These are phyloP conservation scores for Arctium lappa DNA, from an alignment of 129 eudicot species.

Conservation along the genomic window DNA sequence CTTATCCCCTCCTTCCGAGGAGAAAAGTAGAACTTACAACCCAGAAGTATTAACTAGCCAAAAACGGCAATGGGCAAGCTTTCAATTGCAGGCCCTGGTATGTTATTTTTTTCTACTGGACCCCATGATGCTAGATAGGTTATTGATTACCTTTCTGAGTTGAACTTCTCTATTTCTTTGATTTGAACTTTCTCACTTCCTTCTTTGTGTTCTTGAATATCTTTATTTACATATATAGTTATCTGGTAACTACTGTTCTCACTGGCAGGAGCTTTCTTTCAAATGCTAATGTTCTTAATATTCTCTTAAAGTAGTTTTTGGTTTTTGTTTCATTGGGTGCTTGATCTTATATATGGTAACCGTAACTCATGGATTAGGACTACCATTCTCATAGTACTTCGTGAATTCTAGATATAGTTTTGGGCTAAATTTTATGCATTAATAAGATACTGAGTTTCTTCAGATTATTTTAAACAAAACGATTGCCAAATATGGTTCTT, in stretches of 20 bases:
- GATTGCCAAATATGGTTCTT: background rate
- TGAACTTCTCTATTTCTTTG: background rate
- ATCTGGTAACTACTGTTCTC: background rate
- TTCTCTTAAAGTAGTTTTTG: background rate
- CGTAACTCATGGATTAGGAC: background rate
- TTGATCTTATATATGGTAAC: background rate
- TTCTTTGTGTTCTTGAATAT: background rate
- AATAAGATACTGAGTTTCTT: background rate
- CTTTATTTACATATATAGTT: background rate
- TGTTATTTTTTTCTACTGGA: conserved; percentile 12
- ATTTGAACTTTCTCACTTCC: background rate
- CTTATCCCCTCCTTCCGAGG: conserved; percentile 67
- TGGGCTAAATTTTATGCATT: background rate
- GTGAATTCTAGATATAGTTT: background rate
- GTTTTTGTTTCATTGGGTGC: background rate
- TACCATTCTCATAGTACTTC: background rate
- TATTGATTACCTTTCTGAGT: background rate
- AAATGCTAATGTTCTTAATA: background rate
- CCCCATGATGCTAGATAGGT: background rate
- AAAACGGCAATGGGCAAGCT: conserved; percentile 99
- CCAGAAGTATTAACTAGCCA: conserved; percentile 96
- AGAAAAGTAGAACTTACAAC: conserved; percentile 58
- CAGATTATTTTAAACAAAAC: background rate
- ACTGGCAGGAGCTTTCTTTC: background rate
- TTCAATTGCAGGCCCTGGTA: conserved; percentile 84